phyloP scores from a whole-genome alignment of 208 protist genomes.

The Phytomonas francai region DNA sequence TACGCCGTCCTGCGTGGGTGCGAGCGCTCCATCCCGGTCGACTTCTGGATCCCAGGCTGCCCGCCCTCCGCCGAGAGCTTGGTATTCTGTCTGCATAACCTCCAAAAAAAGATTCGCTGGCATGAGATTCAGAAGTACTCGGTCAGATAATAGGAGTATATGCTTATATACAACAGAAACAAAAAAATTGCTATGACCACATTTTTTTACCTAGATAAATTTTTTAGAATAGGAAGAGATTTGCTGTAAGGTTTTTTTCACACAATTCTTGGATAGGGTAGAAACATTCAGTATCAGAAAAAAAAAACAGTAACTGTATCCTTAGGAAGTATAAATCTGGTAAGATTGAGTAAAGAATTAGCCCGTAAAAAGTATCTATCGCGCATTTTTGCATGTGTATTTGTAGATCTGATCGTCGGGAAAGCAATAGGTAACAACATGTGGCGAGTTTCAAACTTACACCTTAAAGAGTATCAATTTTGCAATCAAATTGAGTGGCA shows the following conservation, averaged over 20 bases:
- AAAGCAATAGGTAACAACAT: no score
- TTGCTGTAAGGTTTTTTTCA: not conserved
- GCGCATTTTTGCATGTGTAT: not conserved
- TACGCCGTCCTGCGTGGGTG: constrained; percentile 96
- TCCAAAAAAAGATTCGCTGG: constrained; percentile 92
- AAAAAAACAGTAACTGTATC: not conserved
- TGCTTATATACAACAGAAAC: not conserved
- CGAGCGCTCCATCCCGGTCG: constrained; percentile 96
- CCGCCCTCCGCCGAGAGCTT: constrained; percentile 94
- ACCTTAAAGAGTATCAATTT: no score
- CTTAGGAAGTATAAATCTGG: not conserved
- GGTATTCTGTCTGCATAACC: constrained; percentile 86
- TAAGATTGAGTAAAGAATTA: not conserved
- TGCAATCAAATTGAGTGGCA: no score
- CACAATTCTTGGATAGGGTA: not conserved
- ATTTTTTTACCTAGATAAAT: constrained; percentile 3
- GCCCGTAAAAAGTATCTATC: not conserved
- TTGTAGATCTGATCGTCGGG: not conserved
- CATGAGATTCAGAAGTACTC: constrained; percentile 91
- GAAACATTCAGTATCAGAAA: not conserved
- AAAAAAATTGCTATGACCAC: not conserved
- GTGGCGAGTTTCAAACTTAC: no score
- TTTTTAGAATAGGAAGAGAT: not conserved
- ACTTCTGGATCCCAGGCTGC: constrained; percentile 98
- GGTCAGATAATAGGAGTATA: constrained; percentile 39